A percentile compares a stretch with the other conserved stretches of the same genome.
Conservation (phyloP, 208 protist genomes). For the Leishmania arabica region DNA sequence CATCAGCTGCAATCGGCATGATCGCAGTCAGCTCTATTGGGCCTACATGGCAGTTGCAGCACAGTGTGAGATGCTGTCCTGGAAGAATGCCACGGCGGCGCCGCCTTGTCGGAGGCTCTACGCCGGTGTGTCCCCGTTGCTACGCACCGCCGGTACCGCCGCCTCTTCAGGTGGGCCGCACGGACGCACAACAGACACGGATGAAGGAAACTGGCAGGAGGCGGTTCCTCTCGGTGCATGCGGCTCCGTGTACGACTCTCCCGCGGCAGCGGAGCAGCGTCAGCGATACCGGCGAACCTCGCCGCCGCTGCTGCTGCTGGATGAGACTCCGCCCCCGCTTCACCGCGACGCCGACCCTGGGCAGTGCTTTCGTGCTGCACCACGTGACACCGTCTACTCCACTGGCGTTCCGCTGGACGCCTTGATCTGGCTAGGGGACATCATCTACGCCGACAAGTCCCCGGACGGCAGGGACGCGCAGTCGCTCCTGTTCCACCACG, state of each 20-base stretch:
- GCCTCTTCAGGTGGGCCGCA: neutral
- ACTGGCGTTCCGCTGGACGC: slow-evolving; percentile 49
- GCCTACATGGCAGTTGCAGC: slow-evolving; percentile 42
- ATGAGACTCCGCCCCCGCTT: neutral
- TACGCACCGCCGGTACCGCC: neutral
- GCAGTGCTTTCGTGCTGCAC: neutral
- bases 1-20: slow-evolving; percentile 79
- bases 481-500: slow-evolving; percentile 23
- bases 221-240: slow-evolving; percentile 27
- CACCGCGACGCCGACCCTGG: neutral
- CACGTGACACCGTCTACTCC: neutral
- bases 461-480: slow-evolving; percentile 30
- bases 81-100: slow-evolving; percentile 13
- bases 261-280: slow-evolving; percentile 13
- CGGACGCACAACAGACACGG: neutral
- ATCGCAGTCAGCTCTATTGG: slow-evolving; percentile 75
- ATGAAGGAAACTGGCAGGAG: neutral
- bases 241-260: slow-evolving; percentile 30
- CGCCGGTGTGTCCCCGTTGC: slow-evolving; percentile 11
- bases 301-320: slow-evolving; percentile 1
- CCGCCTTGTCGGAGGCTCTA: slow-evolving; percentile 36
- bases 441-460: slow-evolving; percentile 79
- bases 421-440: slow-evolving; percentile 83
- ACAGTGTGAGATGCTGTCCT: slow-evolving; percentile 43
- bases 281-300: neutral